Evolutionary conservation across 2,329 filamentous ascomycete genomes (phyloP).

Genomic region (Curvularia spicifera): DNA sequence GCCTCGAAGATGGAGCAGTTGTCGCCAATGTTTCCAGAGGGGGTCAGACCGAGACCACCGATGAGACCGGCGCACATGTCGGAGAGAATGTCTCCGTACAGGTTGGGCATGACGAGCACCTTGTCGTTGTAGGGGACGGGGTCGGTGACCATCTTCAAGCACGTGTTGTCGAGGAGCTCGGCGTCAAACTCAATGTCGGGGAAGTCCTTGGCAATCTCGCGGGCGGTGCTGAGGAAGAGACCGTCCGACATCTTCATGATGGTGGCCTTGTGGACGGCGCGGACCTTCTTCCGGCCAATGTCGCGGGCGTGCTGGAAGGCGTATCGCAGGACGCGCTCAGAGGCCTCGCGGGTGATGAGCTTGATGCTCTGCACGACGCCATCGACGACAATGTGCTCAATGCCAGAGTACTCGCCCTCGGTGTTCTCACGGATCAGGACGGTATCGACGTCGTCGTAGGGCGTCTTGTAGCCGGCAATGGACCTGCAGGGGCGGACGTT

Average conservation of each 20-base stretch:
- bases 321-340: constrained; percentile 93
- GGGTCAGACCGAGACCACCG: constrained; percentile 94
- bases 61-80: constrained; percentile 99
- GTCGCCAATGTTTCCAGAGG: constrained; percentile 98
- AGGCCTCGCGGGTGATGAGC: constrained; percentile 95
- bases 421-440: constrained; percentile 99
- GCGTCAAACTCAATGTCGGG: constrained; percentile 95
- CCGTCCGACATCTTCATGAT: constrained; percentile 99
- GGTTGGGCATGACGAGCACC: constrained; percentile 95
- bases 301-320: constrained; percentile 97
- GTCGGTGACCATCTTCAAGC: constrained; percentile 98
- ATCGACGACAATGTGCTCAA: constrained; percentile 97
- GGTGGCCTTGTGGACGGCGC: constrained; percentile 98
- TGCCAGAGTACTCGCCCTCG: constrained; percentile 98
- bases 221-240: constrained; percentile 89
- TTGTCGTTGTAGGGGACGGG: constrained; percentile 98
- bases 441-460: constrained; percentile 95
- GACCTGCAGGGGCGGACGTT: constrained; percentile 98
- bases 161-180: constrained; percentile 98
- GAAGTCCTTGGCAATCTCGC: constrained; percentile 91
- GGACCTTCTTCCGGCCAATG: constrained; percentile 94
- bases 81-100: constrained; percentile 99
- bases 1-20: constrained; percentile 99
- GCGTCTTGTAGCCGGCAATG: constrained; percentile 96
- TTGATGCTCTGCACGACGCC: constrained; percentile 99